These are phyloP conservation scores for Actinomortierella wolfii DNA, from an alignment of 371 early-diverging fungal genomes.

Conservation along the genomic window DNA sequence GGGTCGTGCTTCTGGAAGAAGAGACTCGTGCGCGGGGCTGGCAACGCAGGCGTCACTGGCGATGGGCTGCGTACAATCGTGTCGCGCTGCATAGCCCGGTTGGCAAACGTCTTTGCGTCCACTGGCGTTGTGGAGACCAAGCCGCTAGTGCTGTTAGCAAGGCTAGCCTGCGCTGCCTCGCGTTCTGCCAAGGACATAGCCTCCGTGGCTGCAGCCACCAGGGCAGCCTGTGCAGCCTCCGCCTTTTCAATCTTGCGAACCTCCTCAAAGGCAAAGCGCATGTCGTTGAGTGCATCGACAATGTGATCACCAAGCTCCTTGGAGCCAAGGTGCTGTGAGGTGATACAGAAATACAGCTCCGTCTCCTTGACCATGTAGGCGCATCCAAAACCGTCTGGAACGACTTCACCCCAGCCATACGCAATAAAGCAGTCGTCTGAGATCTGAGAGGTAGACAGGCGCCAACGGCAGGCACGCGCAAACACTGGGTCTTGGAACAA, in stretches of 20 bases:
- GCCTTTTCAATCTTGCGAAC: slow-evolving; percentile 46
- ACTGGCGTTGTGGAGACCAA: too few relatives aligned
- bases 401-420: slow-evolving; percentile 96
- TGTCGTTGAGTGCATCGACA: slow-evolving; percentile 72
- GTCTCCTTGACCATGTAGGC: slow-evolving; percentile 92
- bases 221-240: slow-evolving; percentile 32
- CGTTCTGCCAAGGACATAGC: slow-evolving; percentile 6
- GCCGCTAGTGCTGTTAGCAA: background rate
- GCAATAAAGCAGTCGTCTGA: slow-evolving; percentile 87
- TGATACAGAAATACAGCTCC: slow-evolving; percentile 81
- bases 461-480: slow-evolving; percentile 84
- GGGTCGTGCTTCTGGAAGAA: slow-evolving; percentile 46
- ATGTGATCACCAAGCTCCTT: slow-evolving; percentile 60
- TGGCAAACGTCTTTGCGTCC: too few relatives aligned
- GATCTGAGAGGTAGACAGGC: slow-evolving; percentile 89
- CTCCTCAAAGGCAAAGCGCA: slow-evolving; percentile 55
- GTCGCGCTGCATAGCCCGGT: background rate
- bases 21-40: slow-evolving; percentile 39
- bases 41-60: slow-evolving; percentile 13
- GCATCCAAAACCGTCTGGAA: slow-evolving; percentile 88
- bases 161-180: slow-evolving; percentile 16
- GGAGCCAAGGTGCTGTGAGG: slow-evolving; percentile 60
- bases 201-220: slow-evolving; percentile 23
- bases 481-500: slow-evolving; percentile 86
- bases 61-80: slow-evolving; percentile 37